These are phyloP conservation scores for Cajanus cajan DNA, from an alignment of 306 rosid species.

Conservation along the genomic window DNA sequence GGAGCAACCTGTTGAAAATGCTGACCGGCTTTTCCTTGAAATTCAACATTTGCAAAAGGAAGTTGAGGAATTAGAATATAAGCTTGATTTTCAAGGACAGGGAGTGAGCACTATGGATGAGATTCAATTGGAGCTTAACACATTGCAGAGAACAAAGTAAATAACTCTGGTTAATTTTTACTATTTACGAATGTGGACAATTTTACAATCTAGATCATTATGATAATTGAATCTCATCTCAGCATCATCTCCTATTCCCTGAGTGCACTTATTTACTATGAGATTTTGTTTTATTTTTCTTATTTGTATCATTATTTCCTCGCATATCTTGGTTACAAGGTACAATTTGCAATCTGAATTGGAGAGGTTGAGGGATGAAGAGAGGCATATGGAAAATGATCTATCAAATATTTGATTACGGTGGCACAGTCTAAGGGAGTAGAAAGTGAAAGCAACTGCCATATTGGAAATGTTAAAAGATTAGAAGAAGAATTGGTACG, in stretches of 20 bases:
- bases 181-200: background rate
- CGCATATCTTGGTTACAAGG: conserved; percentile 47
- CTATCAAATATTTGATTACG: conserved; percentile 46
- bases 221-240: conserved; percentile 2
- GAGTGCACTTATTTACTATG: background rate
- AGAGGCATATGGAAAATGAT: conserved; percentile 62
- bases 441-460: conserved; percentile 58
- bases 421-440: conserved; percentile 69
- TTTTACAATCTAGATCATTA: conserved; percentile 20
- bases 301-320: background rate
- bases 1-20: conserved; percentile 75
- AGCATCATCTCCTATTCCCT: conserved; percentile 10
- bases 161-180: conserved; percentile 1
- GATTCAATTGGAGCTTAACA: conserved; percentile 67
- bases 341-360: conserved; percentile 66
- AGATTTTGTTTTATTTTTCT: conserved; percentile 13
- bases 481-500: conserved; percentile 79
- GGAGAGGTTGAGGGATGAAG: conserved; percentile 68
- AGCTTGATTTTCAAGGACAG: conserved; percentile 67
- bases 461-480: conserved; percentile 50
- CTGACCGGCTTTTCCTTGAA: conserved; percentile 67
- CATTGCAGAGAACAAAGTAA: conserved; percentile 69
- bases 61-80: conserved; percentile 71
- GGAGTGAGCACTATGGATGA: conserved; percentile 70
- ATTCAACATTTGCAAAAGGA: conserved; percentile 57